phyloP scores from a whole-genome alignment of 2,329 filamentous ascomycete species.

The Bretziella fagacearum region DNA sequence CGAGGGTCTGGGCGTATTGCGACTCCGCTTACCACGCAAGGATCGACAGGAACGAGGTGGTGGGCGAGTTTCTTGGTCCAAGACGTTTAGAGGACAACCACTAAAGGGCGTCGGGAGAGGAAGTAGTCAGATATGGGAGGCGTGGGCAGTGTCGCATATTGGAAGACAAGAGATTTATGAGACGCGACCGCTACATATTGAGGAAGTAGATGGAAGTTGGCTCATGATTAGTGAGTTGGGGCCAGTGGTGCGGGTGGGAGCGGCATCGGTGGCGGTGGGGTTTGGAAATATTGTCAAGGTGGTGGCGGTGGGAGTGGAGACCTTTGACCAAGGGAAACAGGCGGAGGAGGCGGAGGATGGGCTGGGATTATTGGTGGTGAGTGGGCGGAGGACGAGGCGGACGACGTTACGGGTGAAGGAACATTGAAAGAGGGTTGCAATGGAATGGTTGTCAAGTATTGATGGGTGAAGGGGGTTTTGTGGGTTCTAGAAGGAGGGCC shows the following conservation, averaged over 20 bases:
- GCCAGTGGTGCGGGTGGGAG: conserved; percentile 45
- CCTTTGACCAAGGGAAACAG: conserved; percentile 30
- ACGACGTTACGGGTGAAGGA: background rate
- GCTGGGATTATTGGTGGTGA: background rate
- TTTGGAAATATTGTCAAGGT: conserved; percentile 60
- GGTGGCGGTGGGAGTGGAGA: conserved; percentile 47
- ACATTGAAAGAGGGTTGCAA: background rate
- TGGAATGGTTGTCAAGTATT: too few species aligned
- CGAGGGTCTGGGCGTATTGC: conserved; percentile 4
- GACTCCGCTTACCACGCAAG: conserved; percentile 14
- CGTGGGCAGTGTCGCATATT: conserved; percentile 35
- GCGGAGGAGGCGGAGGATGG: background rate
- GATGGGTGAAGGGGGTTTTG: too few species aligned
- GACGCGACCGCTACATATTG: conserved; percentile 27
- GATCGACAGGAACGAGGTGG: conserved; percentile 5
- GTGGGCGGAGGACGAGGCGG: background rate
- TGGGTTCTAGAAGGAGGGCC: too few species aligned
- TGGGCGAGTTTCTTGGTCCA: background rate
- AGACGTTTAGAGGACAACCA: background rate
- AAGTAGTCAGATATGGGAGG: conserved; percentile 29
- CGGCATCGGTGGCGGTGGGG: conserved; percentile 48
- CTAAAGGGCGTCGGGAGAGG: conserved; percentile 17
- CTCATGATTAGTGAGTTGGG: conserved; percentile 51
- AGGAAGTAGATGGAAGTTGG: conserved; percentile 29
- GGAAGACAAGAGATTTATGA: conserved; percentile 30